A percentile compares a stretch with the other conserved stretches of the same genome.
Evolutionary conservation across 179 eudicot species (phyloP).

Genomic region (Beta corolliflora): DNA sequence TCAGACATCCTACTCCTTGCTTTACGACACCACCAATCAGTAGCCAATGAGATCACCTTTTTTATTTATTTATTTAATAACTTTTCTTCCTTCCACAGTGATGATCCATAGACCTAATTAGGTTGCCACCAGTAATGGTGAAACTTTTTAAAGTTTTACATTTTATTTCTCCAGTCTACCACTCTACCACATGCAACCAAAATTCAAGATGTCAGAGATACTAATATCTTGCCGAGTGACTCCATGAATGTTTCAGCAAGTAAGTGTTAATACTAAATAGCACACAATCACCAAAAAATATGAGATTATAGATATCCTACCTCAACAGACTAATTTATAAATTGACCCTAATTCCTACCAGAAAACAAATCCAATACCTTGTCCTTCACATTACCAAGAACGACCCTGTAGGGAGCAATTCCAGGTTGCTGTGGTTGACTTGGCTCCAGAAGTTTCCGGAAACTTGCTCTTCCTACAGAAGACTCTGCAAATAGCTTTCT

Average conservation of each 20-base stretch:
- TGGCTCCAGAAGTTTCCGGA: slow-evolving; percentile 90
- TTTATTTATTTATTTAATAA: not conserved
- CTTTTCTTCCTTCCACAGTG: not conserved
- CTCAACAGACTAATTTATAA: not conserved
- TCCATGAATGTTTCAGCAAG: not conserved
- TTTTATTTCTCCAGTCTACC: not conserved
- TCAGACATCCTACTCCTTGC: not conserved
- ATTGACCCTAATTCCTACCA: not conserved
- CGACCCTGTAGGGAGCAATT: slow-evolving; percentile 77
- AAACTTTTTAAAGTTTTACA: not conserved
- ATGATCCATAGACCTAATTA: not conserved
- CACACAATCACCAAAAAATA: not conserved
- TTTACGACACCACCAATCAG: not conserved
- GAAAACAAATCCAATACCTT: slow-evolving; percentile 48
- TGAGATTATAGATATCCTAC: not conserved
- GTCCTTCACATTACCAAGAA: slow-evolving; percentile 85
- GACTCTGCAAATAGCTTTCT: slow-evolving; percentile 72
- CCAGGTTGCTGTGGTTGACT: slow-evolving; percentile 66
- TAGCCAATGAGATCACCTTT: no score
- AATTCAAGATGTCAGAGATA: no score
- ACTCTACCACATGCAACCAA: no score
- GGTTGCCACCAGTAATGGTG: not conserved
- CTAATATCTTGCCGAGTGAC: not conserved
- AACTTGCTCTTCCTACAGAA: slow-evolving; percentile 72
- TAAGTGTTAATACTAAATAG: no score